phyloP scores from a whole-genome alignment of 306 rosid genomes.

The Echinosophora koreensis region DNA sequence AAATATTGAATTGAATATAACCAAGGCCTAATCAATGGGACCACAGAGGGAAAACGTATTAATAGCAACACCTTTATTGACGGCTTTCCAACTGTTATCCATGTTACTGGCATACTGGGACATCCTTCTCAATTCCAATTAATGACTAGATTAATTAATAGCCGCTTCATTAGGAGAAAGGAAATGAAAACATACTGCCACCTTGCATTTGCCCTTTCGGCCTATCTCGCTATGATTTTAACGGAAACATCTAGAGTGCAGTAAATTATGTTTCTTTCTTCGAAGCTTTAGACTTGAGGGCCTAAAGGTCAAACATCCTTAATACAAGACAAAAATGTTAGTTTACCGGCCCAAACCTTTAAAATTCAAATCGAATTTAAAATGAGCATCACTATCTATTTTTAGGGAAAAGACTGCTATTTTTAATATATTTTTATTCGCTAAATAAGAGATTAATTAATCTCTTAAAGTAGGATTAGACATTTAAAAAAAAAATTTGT shows the following conservation, averaged over 20 bases:
- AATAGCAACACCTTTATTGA: slow-evolving; percentile 17
- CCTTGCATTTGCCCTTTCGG: not conserved
- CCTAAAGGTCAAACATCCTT: slow-evolving; percentile 25
- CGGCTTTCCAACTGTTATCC: slow-evolving; percentile 5
- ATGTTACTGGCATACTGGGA: not conserved
- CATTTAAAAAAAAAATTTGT: no score
- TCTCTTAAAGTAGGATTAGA: no score
- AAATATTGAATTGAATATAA: no score
- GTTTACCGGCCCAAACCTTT: slow-evolving; percentile 45
- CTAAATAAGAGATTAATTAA: no score
- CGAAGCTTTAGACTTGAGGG: slow-evolving; percentile 3
- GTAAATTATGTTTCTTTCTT: not conserved
- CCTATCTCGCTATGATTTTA: not conserved
- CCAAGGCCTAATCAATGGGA: no score
- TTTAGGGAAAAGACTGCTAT: no score
- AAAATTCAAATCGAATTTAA: not conserved
- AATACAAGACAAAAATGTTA: slow-evolving; percentile 21
- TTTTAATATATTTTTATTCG: no score
- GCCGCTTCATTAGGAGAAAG: not conserved
- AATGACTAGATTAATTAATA: not conserved
- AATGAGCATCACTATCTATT: no score
- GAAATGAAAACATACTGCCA: slow-evolving; percentile 2
- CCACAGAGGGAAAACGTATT: no score
- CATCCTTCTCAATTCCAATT: not conserved
- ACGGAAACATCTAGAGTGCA: slow-evolving; percentile 31